phyloP scores from a whole-genome alignment of 495 filamentous ascomycete genomes.

The Hypoxylon subgilvum region DNA sequence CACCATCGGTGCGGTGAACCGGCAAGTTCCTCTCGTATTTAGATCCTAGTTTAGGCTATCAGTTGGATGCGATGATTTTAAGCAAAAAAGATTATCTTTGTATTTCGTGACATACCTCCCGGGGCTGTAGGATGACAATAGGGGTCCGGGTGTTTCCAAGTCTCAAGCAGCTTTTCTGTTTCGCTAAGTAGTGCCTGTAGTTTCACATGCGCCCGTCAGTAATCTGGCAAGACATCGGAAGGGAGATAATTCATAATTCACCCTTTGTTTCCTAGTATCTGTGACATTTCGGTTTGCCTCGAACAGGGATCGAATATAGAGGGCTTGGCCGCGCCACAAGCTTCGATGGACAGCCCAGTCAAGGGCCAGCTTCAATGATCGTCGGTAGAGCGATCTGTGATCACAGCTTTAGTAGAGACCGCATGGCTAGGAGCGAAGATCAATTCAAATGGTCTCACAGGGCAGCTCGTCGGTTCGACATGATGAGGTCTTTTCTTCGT shows the following conservation, averaged over 20 bases:
- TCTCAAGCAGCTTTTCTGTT: slow-evolving; percentile 84
- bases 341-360: slow-evolving; percentile 92
- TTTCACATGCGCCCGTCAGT: not conserved
- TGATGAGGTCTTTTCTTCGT: slow-evolving; percentile 40
- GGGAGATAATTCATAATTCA: too few relatives aligned
- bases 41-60: slow-evolving; percentile 64
- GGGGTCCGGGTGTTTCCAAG: slow-evolving; percentile 97
- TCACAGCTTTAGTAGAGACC: slow-evolving; percentile 19
- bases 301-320: slow-evolving; percentile 94
- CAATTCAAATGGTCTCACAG: slow-evolving; percentile 48
- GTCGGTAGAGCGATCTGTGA: slow-evolving; percentile 88
- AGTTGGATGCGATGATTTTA: slow-evolving; percentile 17
- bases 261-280: slow-evolving; percentile 87
- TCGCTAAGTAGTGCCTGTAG: slow-evolving; percentile 79
- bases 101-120: slow-evolving; percentile 71
- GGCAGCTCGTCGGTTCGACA: slow-evolving; percentile 55
- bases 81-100: slow-evolving; percentile 16
- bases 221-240: not conserved
- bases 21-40: slow-evolving; percentile 97
- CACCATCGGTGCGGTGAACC: slow-evolving; percentile 76
- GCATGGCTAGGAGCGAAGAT: not conserved
- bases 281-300: slow-evolving; percentile 87
- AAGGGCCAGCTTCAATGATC: slow-evolving; percentile 87
- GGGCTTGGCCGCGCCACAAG: slow-evolving; percentile 90
- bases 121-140: slow-evolving; percentile 87